Percentiles rank a stretch among this genome's conserved stretches.
Conservation (phyloP, 1,284 basidiomycete species). For the Cronartium ribicola region DNA sequence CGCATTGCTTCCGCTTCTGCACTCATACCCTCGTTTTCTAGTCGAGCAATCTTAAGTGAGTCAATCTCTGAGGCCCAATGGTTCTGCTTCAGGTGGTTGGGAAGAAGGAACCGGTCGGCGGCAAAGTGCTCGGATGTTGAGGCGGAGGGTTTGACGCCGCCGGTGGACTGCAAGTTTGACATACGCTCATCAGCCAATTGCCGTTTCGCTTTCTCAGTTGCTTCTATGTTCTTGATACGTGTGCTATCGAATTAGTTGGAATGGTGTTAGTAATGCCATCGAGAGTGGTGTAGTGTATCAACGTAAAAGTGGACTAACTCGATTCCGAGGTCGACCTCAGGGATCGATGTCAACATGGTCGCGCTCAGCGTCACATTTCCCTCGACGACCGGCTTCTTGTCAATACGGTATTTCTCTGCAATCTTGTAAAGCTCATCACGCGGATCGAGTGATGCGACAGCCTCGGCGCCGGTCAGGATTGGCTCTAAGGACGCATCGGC, state of each 20-base stretch:
- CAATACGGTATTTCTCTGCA: slow-evolving; percentile 61
- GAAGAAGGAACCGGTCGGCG: slow-evolving; percentile 34
- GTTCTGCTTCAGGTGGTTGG: slow-evolving; percentile 26
- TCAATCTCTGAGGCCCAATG: slow-evolving; percentile 14
- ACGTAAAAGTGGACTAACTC: slow-evolving; percentile 63
- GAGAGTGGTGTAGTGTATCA: slow-evolving; percentile 45
- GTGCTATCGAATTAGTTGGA: slow-evolving; percentile 57
- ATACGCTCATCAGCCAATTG: slow-evolving; percentile 69
- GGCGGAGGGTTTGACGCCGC: not conserved
- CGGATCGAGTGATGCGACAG: slow-evolving; percentile 57
- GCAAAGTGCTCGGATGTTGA: slow-evolving; percentile 31
- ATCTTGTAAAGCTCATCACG: slow-evolving; percentile 76
- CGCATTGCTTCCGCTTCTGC: slow-evolving; percentile 26
- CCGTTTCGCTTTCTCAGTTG: slow-evolving; percentile 91
- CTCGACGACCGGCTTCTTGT: slow-evolving; percentile 58
- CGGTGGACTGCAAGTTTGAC: not conserved
- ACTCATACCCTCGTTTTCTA: slow-evolving; percentile 24
- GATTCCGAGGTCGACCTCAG: slow-evolving; percentile 95
- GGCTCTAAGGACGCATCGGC: slow-evolving; percentile 54
- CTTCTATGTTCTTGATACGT: slow-evolving; percentile 87
- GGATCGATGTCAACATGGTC: slow-evolving; percentile 88
- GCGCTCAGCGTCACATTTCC: slow-evolving; percentile 87
- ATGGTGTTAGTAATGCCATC: slow-evolving; percentile 4
- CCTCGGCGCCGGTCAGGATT: slow-evolving; percentile 50
- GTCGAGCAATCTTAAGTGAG: slow-evolving; percentile 28